Conservation (phyloP, 1,284 basidiomycete genomes). For the Volvariella volvacea region DNA sequence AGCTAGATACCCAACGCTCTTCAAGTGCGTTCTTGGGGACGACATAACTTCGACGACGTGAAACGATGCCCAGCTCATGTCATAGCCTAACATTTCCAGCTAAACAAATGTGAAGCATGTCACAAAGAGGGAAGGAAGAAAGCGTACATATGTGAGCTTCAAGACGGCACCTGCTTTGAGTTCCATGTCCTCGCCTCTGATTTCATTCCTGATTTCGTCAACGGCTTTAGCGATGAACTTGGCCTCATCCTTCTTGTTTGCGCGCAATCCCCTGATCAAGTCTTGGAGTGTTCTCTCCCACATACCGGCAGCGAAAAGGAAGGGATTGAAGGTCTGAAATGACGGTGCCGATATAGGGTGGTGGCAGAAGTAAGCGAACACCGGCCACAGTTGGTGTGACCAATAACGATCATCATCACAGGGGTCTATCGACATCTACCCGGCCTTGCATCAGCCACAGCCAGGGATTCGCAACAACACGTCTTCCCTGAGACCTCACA, state of each 20-base stretch:
- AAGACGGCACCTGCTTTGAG: slow-evolving; percentile 93
- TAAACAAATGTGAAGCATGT: slow-evolving; percentile 23
- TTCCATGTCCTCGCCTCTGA: slow-evolving; percentile 93
- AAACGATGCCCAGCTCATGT: slow-evolving; percentile 89
- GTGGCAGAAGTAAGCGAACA: no score
- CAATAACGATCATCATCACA: no score
- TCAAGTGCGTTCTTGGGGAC: slow-evolving; percentile 84
- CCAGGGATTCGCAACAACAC: no score
- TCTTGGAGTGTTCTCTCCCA: slow-evolving; percentile 93
- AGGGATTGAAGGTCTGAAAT: neutral
- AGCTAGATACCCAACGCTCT: slow-evolving; percentile 94
- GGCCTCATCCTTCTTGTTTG: slow-evolving; percentile 78
- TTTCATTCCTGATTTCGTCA: slow-evolving; percentile 86
- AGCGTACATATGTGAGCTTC: slow-evolving; percentile 92
- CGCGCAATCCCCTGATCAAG: slow-evolving; percentile 84
- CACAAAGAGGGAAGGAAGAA: slow-evolving; percentile 3
- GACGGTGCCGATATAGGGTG: neutral
- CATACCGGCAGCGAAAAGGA: slow-evolving; percentile 49
- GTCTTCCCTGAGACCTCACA: no score
- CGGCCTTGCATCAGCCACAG: no score
- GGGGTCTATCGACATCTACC: no score
- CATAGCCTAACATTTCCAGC: slow-evolving; percentile 92
- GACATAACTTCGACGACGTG: slow-evolving; percentile 99
- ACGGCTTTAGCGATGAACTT: slow-evolving; percentile 79
- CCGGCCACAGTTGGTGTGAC: no score